phyloP scores from a whole-genome alignment of 169 alveolate genomes.

The Eimeria falciformis region DNA sequence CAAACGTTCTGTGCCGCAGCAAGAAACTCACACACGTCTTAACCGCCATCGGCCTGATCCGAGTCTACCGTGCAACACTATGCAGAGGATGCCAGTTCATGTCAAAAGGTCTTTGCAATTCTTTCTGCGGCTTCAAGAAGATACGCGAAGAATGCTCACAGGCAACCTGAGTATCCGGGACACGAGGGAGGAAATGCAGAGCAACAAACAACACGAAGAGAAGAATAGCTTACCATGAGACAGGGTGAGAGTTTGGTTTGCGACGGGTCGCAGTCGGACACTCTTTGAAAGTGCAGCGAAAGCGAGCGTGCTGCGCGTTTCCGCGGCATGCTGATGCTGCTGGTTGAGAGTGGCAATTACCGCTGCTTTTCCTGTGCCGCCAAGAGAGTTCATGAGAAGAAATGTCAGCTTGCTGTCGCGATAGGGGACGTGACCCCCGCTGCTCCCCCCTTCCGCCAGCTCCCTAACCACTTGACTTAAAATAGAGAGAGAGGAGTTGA shows the following conservation, averaged over 20 bases:
- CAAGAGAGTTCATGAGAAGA: slow-evolving; percentile 92
- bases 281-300: slow-evolving; percentile 87
- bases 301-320: slow-evolving; percentile 89
- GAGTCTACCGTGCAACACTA: no score
- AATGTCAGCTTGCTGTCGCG: slow-evolving; percentile 93
- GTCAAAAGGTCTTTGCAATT: no score
- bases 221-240: slow-evolving; percentile 4
- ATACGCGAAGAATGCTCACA: no score
- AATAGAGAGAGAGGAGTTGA: slow-evolving; percentile 49
- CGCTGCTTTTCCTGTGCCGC: slow-evolving; percentile 92
- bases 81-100: no score
- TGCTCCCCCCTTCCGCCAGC: slow-evolving; percentile 28
- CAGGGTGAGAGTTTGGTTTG: slow-evolving; percentile 6
- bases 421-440: slow-evolving; percentile 86
- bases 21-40: no score
- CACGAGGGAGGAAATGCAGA: background rate
- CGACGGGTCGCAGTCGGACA: background rate
- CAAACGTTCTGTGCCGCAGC: background rate
- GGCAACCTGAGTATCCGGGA: background rate
- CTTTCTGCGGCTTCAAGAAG: no score
- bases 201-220: background rate
- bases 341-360: slow-evolving; percentile 92
- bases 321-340: slow-evolving; percentile 88
- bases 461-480: slow-evolving; percentile 42
- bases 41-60: no score